A percentile compares a stretch with the other conserved stretches of the same genome.
Conservation (phyloP, 2,329 filamentous ascomycete species). For the Didymella pinodella region DNA sequence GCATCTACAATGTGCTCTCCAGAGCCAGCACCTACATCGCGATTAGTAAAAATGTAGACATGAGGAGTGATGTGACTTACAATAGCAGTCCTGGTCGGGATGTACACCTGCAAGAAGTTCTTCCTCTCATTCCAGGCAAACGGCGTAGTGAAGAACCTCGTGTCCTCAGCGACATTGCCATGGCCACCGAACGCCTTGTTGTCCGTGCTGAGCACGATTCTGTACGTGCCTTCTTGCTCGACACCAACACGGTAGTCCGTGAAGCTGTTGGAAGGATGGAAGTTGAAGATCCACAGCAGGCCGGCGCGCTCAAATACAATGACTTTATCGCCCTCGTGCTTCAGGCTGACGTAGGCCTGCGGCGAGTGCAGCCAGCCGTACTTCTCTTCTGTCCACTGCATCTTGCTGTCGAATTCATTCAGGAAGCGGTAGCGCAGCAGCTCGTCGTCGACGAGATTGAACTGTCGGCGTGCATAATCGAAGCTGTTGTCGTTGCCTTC, state of each 20-base stretch:
- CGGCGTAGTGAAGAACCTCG: constrained; percentile 89
- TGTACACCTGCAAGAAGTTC: constrained; percentile 93
- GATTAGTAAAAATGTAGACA: constrained; percentile 13
- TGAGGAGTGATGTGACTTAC: constrained; percentile 60
- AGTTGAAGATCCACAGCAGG: constrained; percentile 94
- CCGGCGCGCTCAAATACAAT: constrained; percentile 94
- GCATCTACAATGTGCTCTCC: constrained; percentile 37
- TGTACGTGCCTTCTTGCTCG: constrained; percentile 84
- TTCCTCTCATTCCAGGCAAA: constrained; percentile 87
- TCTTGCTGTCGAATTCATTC: constrained; percentile 90
- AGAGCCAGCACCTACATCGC: constrained; percentile 35
- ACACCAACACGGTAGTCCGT: constrained; percentile 92
- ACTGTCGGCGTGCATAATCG: constrained; percentile 91
- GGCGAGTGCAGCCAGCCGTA: constrained; percentile 88
- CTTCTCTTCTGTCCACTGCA: constrained; percentile 87
- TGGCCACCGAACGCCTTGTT: constrained; percentile 79
- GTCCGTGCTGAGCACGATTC: constrained; percentile 85
- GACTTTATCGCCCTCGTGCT: constrained; percentile 93
- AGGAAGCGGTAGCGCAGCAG: constrained; percentile 89
- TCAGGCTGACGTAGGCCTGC: constrained; percentile 92
- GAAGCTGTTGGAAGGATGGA: constrained; percentile 84
- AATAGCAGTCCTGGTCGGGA: constrained; percentile 82
- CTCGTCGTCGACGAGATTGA: constrained; percentile 87
- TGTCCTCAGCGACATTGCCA: constrained; percentile 77
- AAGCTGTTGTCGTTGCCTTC: constrained; percentile 92